Conservation (phyloP, 306 rosid genomes). For the Lablab purpureus region DNA sequence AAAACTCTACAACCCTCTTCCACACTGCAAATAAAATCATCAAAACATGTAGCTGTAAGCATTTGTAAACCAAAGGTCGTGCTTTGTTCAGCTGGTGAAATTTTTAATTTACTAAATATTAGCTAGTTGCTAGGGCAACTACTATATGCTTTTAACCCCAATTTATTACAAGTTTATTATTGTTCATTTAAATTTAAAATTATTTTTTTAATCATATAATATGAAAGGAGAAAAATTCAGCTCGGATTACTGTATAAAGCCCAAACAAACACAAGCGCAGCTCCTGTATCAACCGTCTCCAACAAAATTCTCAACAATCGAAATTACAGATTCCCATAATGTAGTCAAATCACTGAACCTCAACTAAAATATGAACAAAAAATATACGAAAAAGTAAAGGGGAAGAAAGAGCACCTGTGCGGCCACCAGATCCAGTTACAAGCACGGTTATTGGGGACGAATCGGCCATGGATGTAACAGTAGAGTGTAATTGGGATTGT, state of each 20-base stretch:
- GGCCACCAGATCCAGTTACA: conserved; percentile 96
- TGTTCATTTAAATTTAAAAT: no score
- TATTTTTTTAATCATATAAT: no score
- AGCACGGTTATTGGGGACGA: conserved; percentile 68
- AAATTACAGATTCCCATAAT: background rate
- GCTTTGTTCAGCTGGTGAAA: conserved; percentile 31
- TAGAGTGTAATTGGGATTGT: background rate
- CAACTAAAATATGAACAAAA: background rate
- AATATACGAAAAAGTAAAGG: background rate
- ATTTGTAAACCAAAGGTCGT: background rate
- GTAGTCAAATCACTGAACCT: background rate
- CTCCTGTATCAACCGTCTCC: conserved; percentile 88
- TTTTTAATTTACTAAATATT: background rate
- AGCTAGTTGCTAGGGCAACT: no score
- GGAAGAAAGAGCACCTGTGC: conserved; percentile 68
- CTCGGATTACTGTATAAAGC: background rate
- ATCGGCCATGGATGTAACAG: conserved; percentile 64
- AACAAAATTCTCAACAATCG: conserved; percentile 39
- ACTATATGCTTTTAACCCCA: no score
- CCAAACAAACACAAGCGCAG: conserved; percentile 58
- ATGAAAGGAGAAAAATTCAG: no score
- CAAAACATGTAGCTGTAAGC: background rate
- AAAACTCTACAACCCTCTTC: background rate
- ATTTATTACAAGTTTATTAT: no score
- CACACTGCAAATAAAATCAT: background rate